phyloP scores from a whole-genome alignment of 192 early-diverging fungal species.

The Helicostylum pulchrum region DNA sequence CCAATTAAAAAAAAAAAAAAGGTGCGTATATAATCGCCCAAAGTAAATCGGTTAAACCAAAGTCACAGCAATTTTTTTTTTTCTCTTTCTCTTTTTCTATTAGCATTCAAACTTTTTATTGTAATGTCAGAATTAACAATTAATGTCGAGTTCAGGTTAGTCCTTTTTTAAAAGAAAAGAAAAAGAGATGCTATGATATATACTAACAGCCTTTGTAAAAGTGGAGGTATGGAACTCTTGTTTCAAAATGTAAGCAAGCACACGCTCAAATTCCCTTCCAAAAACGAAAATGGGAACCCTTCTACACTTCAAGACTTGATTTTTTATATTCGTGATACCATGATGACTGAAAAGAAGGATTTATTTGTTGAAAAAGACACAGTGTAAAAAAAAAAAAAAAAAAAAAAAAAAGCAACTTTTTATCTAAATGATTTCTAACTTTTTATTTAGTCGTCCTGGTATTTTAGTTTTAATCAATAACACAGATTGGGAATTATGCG shows the following conservation, averaged over 20 bases:
- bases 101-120: neutral
- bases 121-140: conserved; percentile 8
- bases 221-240: conserved; percentile 91
- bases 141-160: conserved; percentile 11
- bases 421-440: neutral
- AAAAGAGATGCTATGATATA: neutral
- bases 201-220: conserved; percentile 21
- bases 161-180: neutral
- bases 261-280: conserved; percentile 46
- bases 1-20: no score
- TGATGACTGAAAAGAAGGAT: conserved; percentile 76
- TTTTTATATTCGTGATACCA: conserved; percentile 60
- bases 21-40: no score
- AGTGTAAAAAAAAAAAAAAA: conserved; percentile 56
- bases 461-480: conserved; percentile 95
- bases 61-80: no score
- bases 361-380: conserved; percentile 80
- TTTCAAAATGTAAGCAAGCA: conserved; percentile 73
- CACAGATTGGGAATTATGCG: conserved; percentile 94
- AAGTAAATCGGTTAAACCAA: no score
- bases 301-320: conserved; percentile 69
- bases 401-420: neutral
- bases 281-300: conserved; percentile 28
- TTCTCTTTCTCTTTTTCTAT: no score
- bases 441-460: conserved; percentile 73